phyloP scores from a whole-genome alignment of 1,139 yeast genomes.

The Nakaseomyces bracarensis region DNA sequence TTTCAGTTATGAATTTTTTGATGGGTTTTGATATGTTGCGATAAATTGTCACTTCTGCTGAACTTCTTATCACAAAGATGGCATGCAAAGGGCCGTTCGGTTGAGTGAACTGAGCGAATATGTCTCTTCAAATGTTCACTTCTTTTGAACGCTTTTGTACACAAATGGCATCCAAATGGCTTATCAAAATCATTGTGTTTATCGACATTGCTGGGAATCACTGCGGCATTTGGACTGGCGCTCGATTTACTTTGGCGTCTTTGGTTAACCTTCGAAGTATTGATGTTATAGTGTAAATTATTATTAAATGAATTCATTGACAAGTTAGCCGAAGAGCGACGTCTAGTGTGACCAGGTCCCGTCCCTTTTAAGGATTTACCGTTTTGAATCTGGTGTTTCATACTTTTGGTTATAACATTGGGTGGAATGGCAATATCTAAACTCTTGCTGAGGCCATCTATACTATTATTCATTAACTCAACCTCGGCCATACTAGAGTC shows the following conservation, averaged over 20 bases:
- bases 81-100: constrained; percentile 67
- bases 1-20: constrained; percentile 14
- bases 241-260: constrained; percentile 1
- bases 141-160: constrained; percentile 47
- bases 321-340: constrained; percentile 1
- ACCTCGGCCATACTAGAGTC: constrained; percentile 9
- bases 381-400: constrained; percentile 2
- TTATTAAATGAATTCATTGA: constrained; percentile 2
- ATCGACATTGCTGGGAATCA: constrained; percentile 1
- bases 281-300: constrained; percentile 4
- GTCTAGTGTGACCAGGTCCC: background rate
- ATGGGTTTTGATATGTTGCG: constrained; percentile 73
- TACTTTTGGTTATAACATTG: background rate
- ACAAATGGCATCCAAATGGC: constrained; percentile 34
- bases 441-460: constrained; percentile 1
- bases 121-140: constrained; percentile 77
- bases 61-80: constrained; percentile 62
- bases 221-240: background rate
- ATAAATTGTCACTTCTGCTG: constrained; percentile 67
- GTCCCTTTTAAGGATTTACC: background rate
- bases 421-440: constrained; percentile 5
- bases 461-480: constrained; percentile 5
- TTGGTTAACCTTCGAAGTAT: constrained; percentile 1
- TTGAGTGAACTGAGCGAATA: constrained; percentile 54
- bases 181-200: constrained; percentile 20